phyloP scores from a whole-genome alignment of 345 rosid genomes.

The Geranium rotundifolium region DNA sequence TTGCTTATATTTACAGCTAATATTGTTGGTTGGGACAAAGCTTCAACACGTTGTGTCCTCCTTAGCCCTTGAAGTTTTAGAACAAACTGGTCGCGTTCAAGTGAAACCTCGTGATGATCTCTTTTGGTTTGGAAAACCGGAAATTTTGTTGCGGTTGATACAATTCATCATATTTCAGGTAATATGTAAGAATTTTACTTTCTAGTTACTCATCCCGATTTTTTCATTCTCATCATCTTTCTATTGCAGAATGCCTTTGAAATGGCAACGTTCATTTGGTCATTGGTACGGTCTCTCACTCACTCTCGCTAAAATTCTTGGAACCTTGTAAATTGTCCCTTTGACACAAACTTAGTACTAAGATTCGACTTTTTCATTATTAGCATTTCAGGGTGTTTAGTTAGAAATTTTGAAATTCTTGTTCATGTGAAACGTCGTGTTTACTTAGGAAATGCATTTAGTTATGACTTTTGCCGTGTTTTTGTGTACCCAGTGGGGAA shows the following conservation, averaged over 20 bases:
- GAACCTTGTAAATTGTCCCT: too few species aligned
- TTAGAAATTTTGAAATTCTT: background rate
- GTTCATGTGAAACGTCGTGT: too few species aligned
- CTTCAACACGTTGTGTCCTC: conserved; percentile 86
- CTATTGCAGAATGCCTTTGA: conserved; percentile 84
- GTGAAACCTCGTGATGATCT: conserved; percentile 86
- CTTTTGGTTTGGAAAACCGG: conserved; percentile 94
- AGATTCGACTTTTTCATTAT: background rate
- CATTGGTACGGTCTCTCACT: conserved; percentile 45
- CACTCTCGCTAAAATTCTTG: too few species aligned
- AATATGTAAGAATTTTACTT: background rate
- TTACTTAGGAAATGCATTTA: background rate
- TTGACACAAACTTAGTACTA: background rate
- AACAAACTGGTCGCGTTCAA: conserved; percentile 63
- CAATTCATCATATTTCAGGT: conserved; percentile 93
- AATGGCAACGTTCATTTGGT: conserved; percentile 96
- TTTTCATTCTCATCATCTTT: background rate
- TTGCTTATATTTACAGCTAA: conserved; percentile 38
- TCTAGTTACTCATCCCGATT: background rate
- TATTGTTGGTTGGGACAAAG: conserved; percentile 81
- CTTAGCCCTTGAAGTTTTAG: conserved; percentile 73
- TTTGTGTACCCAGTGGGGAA: conserved; percentile 56
- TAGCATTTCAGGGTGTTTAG: too few species aligned
- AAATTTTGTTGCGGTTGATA: conserved; percentile 52
- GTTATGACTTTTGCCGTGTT: background rate